Evolutionary conservation across 169 alveolate species (phyloP).

Genomic region (Eimeria mitis): DNA sequence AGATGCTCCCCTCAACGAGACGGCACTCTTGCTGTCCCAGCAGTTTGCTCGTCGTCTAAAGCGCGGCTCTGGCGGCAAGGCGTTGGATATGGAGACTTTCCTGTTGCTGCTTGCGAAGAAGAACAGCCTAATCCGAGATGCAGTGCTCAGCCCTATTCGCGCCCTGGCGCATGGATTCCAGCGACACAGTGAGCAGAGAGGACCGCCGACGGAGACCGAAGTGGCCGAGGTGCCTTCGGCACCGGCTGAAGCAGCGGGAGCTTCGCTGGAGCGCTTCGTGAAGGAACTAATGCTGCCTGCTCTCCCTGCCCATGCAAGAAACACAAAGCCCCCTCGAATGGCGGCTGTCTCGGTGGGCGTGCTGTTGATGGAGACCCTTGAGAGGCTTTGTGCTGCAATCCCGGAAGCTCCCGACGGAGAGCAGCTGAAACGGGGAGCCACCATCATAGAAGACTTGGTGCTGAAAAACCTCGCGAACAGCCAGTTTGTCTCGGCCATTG

Average conservation of each 20-base stretch:
- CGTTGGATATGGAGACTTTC: slow-evolving; percentile 33
- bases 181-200: background rate
- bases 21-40: slow-evolving; percentile 47
- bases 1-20: slow-evolving; percentile 22
- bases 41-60: slow-evolving; percentile 46
- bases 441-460: slow-evolving; percentile 25
- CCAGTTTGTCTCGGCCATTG: slow-evolving; percentile 59
- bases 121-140: slow-evolving; percentile 32
- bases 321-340: slow-evolving; percentile 70
- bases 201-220: background rate
- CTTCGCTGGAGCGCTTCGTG: slow-evolving; percentile 30
- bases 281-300: slow-evolving; percentile 68
- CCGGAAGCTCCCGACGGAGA: background rate
- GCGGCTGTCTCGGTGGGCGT: slow-evolving; percentile 72
- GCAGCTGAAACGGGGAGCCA: slow-evolving; percentile 25
- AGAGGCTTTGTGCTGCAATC: slow-evolving; percentile 61
- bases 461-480: slow-evolving; percentile 60
- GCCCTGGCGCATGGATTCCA: slow-evolving; percentile 4
- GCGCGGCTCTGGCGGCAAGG: slow-evolving; percentile 49
- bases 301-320: slow-evolving; percentile 66
- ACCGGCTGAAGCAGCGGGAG: slow-evolving; percentile 4
- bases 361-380: slow-evolving; percentile 68
- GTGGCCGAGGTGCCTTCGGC: background rate
- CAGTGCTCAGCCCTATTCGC: slow-evolving; percentile 56
- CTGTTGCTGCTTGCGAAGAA: slow-evolving; percentile 42